Conservation (phyloP, 2,329 filamentous ascomycete species). For the Macrophomina phaseolina region DNA sequence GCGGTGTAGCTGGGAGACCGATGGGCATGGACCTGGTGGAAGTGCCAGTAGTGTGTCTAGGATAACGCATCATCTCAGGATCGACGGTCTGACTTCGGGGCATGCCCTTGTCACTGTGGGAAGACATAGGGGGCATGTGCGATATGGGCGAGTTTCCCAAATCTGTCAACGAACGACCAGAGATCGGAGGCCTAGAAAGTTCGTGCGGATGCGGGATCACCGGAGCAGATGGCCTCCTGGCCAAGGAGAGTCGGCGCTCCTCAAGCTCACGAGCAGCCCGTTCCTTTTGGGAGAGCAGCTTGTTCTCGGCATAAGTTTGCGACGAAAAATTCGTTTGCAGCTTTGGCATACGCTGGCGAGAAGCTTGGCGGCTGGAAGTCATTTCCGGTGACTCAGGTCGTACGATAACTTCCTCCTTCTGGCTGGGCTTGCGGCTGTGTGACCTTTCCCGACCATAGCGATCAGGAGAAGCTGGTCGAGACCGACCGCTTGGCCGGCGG, state of each 20-base stretch:
- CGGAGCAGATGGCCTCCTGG: slow-evolving; percentile 78
- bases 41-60: slow-evolving; percentile 39
- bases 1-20: slow-evolving; percentile 87
- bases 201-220: slow-evolving; percentile 77
- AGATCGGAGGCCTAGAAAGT: slow-evolving; percentile 40
- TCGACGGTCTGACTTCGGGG: slow-evolving; percentile 71
- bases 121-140: slow-evolving; percentile 41
- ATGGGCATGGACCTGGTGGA: slow-evolving; percentile 63
- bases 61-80: slow-evolving; percentile 54
- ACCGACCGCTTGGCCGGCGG: slow-evolving; percentile 53
- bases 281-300: slow-evolving; percentile 49
- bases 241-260: slow-evolving; percentile 82
- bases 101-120: slow-evolving; percentile 43
- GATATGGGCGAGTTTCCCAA: slow-evolving; percentile 52
- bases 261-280: slow-evolving; percentile 79
- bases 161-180: slow-evolving; percentile 45
- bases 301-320: slow-evolving; percentile 25
- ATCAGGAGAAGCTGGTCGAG: slow-evolving; percentile 55
- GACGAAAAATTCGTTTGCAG: slow-evolving; percentile 31
- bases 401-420: slow-evolving; percentile 31
- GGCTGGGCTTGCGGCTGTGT: slow-evolving; percentile 40
- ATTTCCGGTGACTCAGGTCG: slow-evolving; percentile 43
- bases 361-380: slow-evolving; percentile 16
- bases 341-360: slow-evolving; percentile 30
- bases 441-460: slow-evolving; percentile 44